These are phyloP conservation scores for Auriscalpium orientale DNA, from an alignment of 768 basidiomycete genomes.

Conservation along the genomic window DNA sequence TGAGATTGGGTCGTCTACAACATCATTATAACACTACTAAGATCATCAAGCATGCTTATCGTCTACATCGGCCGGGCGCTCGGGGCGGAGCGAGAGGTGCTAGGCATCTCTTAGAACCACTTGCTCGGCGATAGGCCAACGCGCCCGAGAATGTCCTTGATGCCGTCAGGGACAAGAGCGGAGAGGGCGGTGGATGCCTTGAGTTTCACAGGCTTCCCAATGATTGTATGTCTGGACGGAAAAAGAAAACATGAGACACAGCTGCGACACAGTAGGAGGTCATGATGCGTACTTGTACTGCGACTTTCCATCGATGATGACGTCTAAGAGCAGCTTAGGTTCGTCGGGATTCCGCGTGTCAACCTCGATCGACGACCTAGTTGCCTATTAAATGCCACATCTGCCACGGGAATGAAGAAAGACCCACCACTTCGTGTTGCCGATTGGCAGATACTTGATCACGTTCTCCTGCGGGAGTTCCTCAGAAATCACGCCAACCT, in stretches of 20 bases:
- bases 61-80: too few relatives aligned
- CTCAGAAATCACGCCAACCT: slow-evolving; percentile 20
- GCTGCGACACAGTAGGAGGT: not conserved
- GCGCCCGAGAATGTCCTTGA: slow-evolving; percentile 49
- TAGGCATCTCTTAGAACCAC: slow-evolving; percentile 39
- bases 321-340: slow-evolving; percentile 49
- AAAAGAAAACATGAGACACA: too few relatives aligned
- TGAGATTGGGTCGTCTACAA: not conserved
- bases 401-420: not conserved
- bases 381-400: not conserved
- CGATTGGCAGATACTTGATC: slow-evolving; percentile 51
- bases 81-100: too few relatives aligned
- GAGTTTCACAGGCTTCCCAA: slow-evolving; percentile 40
- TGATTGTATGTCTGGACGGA: slow-evolving; percentile 34
- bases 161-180: slow-evolving; percentile 36
- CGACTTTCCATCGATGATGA: slow-evolving; percentile 50
- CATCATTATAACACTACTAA: not conserved
- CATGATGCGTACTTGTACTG: slow-evolving; percentile 40
- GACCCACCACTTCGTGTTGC: slow-evolving; percentile 60
- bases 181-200: slow-evolving; percentile 37
- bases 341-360: slow-evolving; percentile 47
- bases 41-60: not conserved
- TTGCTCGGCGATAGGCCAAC: slow-evolving; percentile 46
- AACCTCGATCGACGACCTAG: slow-evolving; percentile 61
- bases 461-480: slow-evolving; percentile 48